phyloP scores from a whole-genome alignment of 2,329 filamentous ascomycete genomes.

The Pseudocercospora vitis region DNA sequence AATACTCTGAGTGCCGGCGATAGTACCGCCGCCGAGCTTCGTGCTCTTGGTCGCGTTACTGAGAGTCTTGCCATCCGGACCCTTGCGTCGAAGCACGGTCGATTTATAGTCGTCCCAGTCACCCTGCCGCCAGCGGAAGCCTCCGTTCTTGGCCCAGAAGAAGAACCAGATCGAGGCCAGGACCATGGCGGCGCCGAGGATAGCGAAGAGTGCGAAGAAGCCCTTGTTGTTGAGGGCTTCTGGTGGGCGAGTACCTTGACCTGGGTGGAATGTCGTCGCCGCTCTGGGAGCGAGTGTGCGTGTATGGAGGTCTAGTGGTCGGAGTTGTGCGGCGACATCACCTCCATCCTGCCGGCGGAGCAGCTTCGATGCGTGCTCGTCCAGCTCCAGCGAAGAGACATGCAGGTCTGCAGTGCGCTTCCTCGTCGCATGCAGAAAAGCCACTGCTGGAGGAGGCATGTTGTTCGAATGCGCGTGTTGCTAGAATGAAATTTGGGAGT shows the following conservation, averaged over 20 bases:
- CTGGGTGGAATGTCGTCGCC: constrained; percentile 29
- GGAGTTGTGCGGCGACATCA: constrained; percentile 17
- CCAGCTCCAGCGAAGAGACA: constrained; percentile 32
- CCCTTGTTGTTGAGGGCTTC: constrained; percentile 53
- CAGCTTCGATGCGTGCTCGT: constrained; percentile 24
- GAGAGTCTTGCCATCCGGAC: constrained; percentile 83
- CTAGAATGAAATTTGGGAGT: constrained; percentile 5
- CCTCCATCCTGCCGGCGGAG: background rate
- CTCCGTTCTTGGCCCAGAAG: constrained; percentile 96
- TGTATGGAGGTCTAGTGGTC: constrained; percentile 18
- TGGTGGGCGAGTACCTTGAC: constrained; percentile 40
- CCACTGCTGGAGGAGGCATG: constrained; percentile 30
- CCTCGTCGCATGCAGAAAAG: constrained; percentile 28
- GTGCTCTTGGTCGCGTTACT: constrained; percentile 80
- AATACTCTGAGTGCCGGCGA: constrained; percentile 64
- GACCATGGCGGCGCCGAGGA: constrained; percentile 77
- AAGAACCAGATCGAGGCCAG: constrained; percentile 89
- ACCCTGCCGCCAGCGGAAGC: constrained; percentile 77
- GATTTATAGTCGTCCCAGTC: constrained; percentile 99
- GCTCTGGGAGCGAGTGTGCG: constrained; percentile 19
- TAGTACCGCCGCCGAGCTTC: constrained; percentile 76
- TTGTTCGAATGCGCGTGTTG: background rate
- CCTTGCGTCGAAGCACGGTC: constrained; percentile 83
- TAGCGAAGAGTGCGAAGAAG: constrained; percentile 80
- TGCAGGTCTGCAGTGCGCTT: constrained; percentile 32